Conservation (phyloP, 805 yeast genomes). For the Geotrichum ghanense region DNA sequence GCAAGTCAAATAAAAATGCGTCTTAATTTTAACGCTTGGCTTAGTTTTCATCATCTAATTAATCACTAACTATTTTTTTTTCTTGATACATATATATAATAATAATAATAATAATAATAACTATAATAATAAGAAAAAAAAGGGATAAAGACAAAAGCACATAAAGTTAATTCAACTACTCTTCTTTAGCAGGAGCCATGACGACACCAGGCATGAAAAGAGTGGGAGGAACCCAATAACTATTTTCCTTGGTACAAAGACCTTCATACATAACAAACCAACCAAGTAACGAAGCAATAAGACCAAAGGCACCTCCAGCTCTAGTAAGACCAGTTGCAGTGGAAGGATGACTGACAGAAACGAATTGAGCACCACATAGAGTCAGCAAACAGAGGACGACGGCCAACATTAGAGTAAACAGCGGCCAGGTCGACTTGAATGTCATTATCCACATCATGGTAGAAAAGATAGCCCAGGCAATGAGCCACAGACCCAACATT, state of each 20-base stretch:
- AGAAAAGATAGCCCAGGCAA: conserved; percentile 56
- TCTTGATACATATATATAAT: no score
- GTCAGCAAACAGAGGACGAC: conserved; percentile 40
- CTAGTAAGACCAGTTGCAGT: conserved; percentile 29
- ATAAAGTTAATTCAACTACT: no score
- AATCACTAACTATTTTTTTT: no score
- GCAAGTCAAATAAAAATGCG: no score
- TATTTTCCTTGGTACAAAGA: conserved; percentile 50
- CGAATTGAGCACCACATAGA: conserved; percentile 40
- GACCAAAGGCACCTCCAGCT: conserved; percentile 59
- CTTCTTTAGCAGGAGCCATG: no score
- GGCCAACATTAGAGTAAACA: conserved; percentile 43
- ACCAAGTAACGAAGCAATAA: conserved; percentile 47
- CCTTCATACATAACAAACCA: conserved; percentile 69
- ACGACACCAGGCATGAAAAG: conserved; percentile 34
- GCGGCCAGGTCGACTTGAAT: conserved; percentile 51
- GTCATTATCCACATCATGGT: conserved; percentile 41
- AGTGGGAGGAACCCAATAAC: conserved; percentile 44
- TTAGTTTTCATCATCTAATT: no score
- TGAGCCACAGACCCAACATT: conserved; percentile 46
- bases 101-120: no score
- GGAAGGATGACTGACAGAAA: conserved; percentile 26
- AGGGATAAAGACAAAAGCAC: no score
- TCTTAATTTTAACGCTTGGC: no score
- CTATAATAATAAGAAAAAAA: no score